Conservation (phyloP, 2,329 filamentous ascomycete species). For the Ascosphaera apis region DNA sequence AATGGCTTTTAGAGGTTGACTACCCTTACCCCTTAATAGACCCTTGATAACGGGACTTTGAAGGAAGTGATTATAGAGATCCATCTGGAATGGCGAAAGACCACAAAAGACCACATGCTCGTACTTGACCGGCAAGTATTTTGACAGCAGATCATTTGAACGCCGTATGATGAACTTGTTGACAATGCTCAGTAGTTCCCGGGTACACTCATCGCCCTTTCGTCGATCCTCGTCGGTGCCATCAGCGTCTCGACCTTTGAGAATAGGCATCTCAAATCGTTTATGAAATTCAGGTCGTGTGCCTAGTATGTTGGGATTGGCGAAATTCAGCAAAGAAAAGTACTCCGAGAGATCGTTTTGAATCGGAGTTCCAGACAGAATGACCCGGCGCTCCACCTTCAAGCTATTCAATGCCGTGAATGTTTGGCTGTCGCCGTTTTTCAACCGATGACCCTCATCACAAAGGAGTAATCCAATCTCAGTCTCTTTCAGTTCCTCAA, state of each 20-base stretch:
- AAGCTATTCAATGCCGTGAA: slow-evolving; percentile 77
- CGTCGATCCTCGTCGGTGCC: slow-evolving; percentile 63
- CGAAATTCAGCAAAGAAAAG: slow-evolving; percentile 86
- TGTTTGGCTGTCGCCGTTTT: slow-evolving; percentile 90
- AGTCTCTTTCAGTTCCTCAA: slow-evolving; percentile 70
- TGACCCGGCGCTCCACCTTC: slow-evolving; percentile 77
- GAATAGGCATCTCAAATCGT: slow-evolving; percentile 75
- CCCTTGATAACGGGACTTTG: slow-evolving; percentile 86
- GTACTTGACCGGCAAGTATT: slow-evolving; percentile 95
- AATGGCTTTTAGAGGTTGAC: slow-evolving; percentile 89
- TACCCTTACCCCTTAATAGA: slow-evolving; percentile 76
- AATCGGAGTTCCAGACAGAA: slow-evolving; percentile 88
- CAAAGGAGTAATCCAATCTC: slow-evolving; percentile 84
- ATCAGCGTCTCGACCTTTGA: slow-evolving; percentile 73
- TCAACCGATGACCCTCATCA: slow-evolving; percentile 87
- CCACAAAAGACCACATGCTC: slow-evolving; percentile 98
- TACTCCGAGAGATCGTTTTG: slow-evolving; percentile 98
- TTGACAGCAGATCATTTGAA: slow-evolving; percentile 93
- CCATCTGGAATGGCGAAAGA: slow-evolving; percentile 73
- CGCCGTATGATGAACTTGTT: slow-evolving; percentile 98
- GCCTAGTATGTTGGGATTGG: slow-evolving; percentile 78
- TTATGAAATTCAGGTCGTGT: slow-evolving; percentile 83
- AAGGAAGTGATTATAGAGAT: slow-evolving; percentile 93
- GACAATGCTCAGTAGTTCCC: slow-evolving; percentile 60
- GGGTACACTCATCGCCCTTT: slow-evolving; percentile 61